phyloP scores from a whole-genome alignment of 1,139 yeast species.

The Hyphopichia buzzinii region DNA sequence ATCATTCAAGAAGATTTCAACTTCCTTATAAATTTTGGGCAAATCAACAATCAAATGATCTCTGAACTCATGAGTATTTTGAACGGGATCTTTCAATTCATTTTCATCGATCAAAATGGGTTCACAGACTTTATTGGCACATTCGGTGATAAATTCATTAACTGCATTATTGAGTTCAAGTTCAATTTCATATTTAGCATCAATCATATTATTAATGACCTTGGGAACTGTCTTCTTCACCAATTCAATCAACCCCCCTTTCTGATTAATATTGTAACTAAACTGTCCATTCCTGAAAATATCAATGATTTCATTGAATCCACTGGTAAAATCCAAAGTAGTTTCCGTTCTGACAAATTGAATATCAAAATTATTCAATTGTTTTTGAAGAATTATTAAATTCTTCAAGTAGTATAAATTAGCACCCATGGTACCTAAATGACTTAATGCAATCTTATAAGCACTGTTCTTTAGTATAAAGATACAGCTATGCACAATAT shows the following conservation, averaged over 20 bases:
- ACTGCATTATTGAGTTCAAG: constrained; percentile 70
- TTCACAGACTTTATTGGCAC: constrained; percentile 34
- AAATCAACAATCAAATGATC: constrained; percentile 50
- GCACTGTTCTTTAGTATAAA: constrained; percentile 52
- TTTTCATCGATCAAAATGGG: constrained; percentile 25
- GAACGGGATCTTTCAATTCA: constrained; percentile 22
- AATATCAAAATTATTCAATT: constrained; percentile 76
- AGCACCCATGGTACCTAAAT: constrained; percentile 52
- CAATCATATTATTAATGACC: constrained; percentile 82
- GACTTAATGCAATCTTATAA: constrained; percentile 38
- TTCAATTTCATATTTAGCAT: constrained; percentile 77
- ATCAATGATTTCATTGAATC: constrained; percentile 57
- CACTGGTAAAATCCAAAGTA: constrained; percentile 73
- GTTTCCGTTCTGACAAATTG: constrained; percentile 72
- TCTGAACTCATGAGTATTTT: constrained; percentile 36
- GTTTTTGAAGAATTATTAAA: constrained; percentile 65
- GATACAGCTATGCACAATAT: constrained; percentile 78
- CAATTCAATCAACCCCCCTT: constrained; percentile 52
- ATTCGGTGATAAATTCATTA: constrained; percentile 53
- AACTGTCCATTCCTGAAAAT: constrained; percentile 40
- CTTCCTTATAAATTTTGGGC: constrained; percentile 53
- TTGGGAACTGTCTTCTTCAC: constrained; percentile 75
- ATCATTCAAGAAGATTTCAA: constrained; percentile 47
- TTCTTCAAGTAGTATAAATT: constrained; percentile 71
- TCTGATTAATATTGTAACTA: constrained; percentile 24